Percentiles rank a stretch among this genome's conserved stretches.
Conservation (phyloP, 2,329 filamentous ascomycete species). For the Claviceps quebecensis region DNA sequence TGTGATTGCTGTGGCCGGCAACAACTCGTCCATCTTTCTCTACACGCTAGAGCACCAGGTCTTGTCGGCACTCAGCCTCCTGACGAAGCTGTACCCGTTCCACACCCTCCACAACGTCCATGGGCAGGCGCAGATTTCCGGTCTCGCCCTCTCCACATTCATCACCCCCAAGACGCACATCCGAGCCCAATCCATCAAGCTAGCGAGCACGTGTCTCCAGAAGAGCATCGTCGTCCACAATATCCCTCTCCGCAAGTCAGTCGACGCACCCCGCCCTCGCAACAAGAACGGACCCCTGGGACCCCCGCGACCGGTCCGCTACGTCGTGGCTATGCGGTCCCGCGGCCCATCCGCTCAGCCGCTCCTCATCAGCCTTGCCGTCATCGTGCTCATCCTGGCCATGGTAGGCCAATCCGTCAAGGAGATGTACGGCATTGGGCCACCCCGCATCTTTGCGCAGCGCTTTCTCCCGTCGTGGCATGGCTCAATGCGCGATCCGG, state of each 20-base stretch:
- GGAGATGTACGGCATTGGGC: slow-evolving; percentile 45
- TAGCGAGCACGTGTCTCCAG: slow-evolving; percentile 69
- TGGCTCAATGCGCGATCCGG: slow-evolving; percentile 15
- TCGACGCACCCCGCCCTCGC: slow-evolving; percentile 20
- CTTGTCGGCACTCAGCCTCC: slow-evolving; percentile 30
- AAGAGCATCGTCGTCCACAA: slow-evolving; percentile 70
- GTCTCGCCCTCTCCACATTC: slow-evolving; percentile 44
- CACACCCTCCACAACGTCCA: slow-evolving; percentile 40
- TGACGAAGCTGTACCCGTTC: slow-evolving; percentile 38
- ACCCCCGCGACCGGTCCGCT: slow-evolving; percentile 44
- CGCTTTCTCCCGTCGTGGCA: slow-evolving; percentile 38
- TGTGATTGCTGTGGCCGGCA: slow-evolving; percentile 64
- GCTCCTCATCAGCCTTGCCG: slow-evolving; percentile 37
- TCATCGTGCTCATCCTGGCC: slow-evolving; percentile 46
- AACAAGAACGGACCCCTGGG: slow-evolving; percentile 27
- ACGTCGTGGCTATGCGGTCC: slow-evolving; percentile 51
- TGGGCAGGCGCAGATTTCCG: slow-evolving; percentile 40
- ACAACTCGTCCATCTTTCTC: slow-evolving; percentile 64
- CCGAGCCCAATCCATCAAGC: slow-evolving; percentile 39
- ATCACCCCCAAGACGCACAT: slow-evolving; percentile 33
- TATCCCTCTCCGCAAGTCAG: slow-evolving; percentile 47
- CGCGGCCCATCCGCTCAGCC: slow-evolving; percentile 34
- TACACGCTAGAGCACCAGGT: slow-evolving; percentile 60
- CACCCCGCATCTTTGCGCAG: slow-evolving; percentile 41
- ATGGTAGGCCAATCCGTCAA: slow-evolving; percentile 49